Evolutionary conservation across 495 filamentous ascomycete genomes (phyloP), one percentile per base, ranked within the genome.

Genomic region (Paragyromitra xinjiangensis): DNA sequence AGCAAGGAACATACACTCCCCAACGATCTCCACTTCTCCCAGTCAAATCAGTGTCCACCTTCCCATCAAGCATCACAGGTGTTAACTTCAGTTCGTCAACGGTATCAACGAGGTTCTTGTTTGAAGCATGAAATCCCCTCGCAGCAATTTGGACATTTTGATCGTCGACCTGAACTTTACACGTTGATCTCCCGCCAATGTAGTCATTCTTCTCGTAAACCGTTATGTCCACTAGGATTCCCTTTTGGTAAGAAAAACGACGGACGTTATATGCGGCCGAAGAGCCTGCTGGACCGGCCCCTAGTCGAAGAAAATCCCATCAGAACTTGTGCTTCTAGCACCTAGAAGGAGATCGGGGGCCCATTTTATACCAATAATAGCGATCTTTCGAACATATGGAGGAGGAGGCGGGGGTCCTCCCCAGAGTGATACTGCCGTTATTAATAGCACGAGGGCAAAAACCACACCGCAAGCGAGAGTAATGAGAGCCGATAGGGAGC

Each of bases 241-340:
- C 87, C 5, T 85, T 81, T 53, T 87, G 77, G 1, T 86, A 82
- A 19, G 93, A 90, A 81, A 89, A 92, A 80, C 91, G 89, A 48
- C 86, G 87, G 40, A 99, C 84, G 73, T 93, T 88, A 81, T 94
- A 97, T 44, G 95, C 94, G 6, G 94, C 86, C 1, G 94, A 95
- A 3, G 94, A 88, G 16, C 95, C 95, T 29, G 88, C 95, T 48
- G 95, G 90, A 7, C 95, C 95, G 81, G 94, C 95, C 69, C 95
- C 95, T 97, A 79, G 22, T 8, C 50, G 4, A 5, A 26, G 14
- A 59, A 34, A 64, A 44, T 11, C 9, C 37, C n/a, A 6, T 42
- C 11, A 3, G 9, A 3, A n/a, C 14, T n/a, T 8, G 26, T 58
- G 8, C 34, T 58, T 55, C 51, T 8, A 26, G 11, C 55, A 34